Evolutionary conservation across 495 filamentous ascomycete genomes (phyloP), one percentile per base, ranked within the genome.

Genomic region (Aspergillus funiculosus): DNA sequence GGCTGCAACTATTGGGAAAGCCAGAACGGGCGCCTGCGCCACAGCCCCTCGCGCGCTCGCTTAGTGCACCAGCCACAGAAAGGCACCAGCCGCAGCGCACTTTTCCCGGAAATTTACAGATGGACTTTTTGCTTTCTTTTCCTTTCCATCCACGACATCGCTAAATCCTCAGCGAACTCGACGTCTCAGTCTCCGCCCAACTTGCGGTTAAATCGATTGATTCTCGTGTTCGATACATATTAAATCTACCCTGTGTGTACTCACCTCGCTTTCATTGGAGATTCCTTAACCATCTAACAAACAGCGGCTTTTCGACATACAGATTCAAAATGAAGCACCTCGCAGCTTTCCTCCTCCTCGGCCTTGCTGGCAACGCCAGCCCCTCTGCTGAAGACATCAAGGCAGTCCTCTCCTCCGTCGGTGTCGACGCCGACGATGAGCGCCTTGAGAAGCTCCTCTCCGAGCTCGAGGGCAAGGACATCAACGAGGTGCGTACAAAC

Each of bases 321-420:
- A 70, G 57, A 68, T 62, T 72, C 75, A 91, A 83, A 87, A 98
- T 98, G 92, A 98, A 97, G 90, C 83, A 97, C 76, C 85, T 98
- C 75, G 94, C 92, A 67, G 90, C 92, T 64, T 98, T 95, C 82
- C 87, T 98, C 61, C 92, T 98, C 67, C 84, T 96, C 72, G 74
- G 75, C 76, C 81, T 97, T 57, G 92, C 79, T 64, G 92, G 92
- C 75, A 98, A 97, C 78, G 75, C 78, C 74, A 81, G 80, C 40
- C 92, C 92, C 56, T 89, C 87, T 39, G 87, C 85, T 52, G 73
- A 74, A 44, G 90, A 99, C 64, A 75, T 99, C 75, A 94, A 90
- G 80, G 72, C 57, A 46, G 90, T 99, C 62, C 87, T 99, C 66
- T 79, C 81, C 52, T 86, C 92, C 60, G 92, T 97, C 66, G 92